phyloP scores from a whole-genome alignment of 2,329 filamentous ascomycete genomes.

The Westerdykella sp. region DNA sequence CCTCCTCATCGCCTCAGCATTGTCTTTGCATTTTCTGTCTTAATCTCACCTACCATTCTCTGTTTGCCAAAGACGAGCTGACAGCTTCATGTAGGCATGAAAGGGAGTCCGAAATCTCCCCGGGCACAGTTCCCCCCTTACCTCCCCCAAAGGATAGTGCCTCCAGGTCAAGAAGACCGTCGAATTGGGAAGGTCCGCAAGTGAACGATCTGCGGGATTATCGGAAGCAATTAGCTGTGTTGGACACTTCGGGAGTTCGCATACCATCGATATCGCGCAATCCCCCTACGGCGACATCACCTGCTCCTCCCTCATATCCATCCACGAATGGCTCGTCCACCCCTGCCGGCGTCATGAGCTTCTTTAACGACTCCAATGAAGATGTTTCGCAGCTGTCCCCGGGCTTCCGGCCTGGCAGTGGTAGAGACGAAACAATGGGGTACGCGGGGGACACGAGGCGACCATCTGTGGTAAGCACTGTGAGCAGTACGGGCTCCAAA shows the following conservation, averaged over 20 bases:
- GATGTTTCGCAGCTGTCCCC: slow-evolving; percentile 64
- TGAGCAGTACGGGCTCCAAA: slow-evolving; percentile 79
- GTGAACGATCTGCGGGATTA: slow-evolving; percentile 62
- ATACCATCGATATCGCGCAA: slow-evolving; percentile 54
- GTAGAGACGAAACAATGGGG: slow-evolving; percentile 42
- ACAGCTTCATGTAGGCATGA: slow-evolving; percentile 36
- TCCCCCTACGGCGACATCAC: slow-evolving; percentile 51
- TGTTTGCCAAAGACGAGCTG: slow-evolving; percentile 16
- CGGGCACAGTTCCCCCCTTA: slow-evolving; percentile 32
- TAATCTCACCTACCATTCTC: slow-evolving; percentile 9
- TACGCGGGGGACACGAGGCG: slow-evolving; percentile 62
- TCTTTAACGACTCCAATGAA: slow-evolving; percentile 72
- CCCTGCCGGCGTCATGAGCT: slow-evolving; percentile 48
- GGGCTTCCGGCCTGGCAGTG: slow-evolving; percentile 55
- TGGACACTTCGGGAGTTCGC: slow-evolving; percentile 55
- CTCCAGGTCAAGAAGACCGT: slow-evolving; percentile 34
- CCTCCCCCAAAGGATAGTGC: slow-evolving; percentile 33
- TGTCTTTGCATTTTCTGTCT: slow-evolving; percentile 17
- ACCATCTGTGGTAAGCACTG: slow-evolving; percentile 81
- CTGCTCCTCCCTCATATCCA: slow-evolving; percentile 47
- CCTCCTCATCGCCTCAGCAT: slow-evolving; percentile 11
- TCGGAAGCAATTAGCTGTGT: slow-evolving; percentile 63
- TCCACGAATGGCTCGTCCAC: slow-evolving; percentile 35
- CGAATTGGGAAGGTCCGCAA: slow-evolving; percentile 50
- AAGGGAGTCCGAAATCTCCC: slow-evolving; percentile 41